These are phyloP conservation scores for Flaveria sonorensis DNA, from an alignment of 129 eudicot species.

Conservation along the genomic window DNA sequence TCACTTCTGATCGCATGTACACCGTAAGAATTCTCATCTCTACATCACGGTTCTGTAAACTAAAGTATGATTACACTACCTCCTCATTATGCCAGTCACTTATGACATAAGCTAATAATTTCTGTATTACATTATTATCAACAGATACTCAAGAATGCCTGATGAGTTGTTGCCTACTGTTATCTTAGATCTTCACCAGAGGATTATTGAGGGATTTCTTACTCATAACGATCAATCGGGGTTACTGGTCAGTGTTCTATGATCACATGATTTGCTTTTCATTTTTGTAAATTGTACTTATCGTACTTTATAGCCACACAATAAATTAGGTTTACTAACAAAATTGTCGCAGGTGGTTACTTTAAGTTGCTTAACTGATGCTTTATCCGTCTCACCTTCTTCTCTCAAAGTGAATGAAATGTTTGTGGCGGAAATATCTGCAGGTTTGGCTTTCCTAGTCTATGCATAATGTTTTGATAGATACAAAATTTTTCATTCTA, in stretches of 20 bases:
- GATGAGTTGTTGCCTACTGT: conserved; percentile 63
- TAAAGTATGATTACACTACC: conserved; percentile 1
- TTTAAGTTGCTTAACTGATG: conserved; percentile 72
- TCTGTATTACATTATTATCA: conserved; percentile 20
- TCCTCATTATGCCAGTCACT: conserved; percentile 7
- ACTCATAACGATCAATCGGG: conserved; percentile 62
- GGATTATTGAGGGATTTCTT: conserved; percentile 58
- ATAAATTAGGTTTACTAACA: background rate
- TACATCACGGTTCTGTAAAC: background rate
- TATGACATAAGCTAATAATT: background rate
- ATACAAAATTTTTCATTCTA: background rate
- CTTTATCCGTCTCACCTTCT: conserved; percentile 76
- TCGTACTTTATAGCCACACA: background rate
- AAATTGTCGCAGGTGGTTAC: conserved; percentile 61
- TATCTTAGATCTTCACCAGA: conserved; percentile 60
- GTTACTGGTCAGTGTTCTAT: conserved; percentile 66
- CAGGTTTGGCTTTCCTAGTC: conserved; percentile 47
- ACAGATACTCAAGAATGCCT: conserved; percentile 88
- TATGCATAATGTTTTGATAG: conserved; percentile 10
- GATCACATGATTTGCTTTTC: conserved; percentile 12
- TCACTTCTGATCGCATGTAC: conserved; percentile 81
- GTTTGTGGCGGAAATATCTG: conserved; percentile 63
- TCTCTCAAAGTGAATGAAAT: conserved; percentile 65
- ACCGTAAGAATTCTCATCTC: conserved; percentile 62
- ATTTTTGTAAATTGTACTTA: background rate